Evolutionary conservation across 805 yeast species (phyloP), one percentile per base, ranked within the genome.

Genomic region (Hermanozyma aechmeae): DNA sequence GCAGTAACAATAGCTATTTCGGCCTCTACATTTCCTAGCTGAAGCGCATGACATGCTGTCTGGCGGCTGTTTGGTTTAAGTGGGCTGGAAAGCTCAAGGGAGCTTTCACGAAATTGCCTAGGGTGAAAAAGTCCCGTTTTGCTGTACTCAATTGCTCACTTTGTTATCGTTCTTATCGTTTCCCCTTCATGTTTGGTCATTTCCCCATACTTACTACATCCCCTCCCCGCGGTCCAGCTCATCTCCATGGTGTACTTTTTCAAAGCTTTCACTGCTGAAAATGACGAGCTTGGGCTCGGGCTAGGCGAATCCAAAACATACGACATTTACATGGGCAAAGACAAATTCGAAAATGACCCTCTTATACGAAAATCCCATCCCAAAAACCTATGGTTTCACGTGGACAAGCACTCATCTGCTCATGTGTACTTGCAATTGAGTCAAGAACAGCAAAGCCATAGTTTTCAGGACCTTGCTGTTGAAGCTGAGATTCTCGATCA

Each of bases 361-460:
- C 39, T 59, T 21, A 55, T 82, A 32, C 74, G 73, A 46, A 68
- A 72, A 41, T 82, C 87, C 1, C 67, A 70, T 36, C 75, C 73
- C 15, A 70, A 69, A 33, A 77, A 80, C 47, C 56, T 79, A 4
- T 82, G 93, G 89, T 82, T 83, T 45, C 93, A 81, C 50, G 85
- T 79, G 6, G 87, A 79, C 40, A 78, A 76, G 39, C 60, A 73
- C 27, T 76, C 85, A 4, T 76, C 85, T 25, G 92, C 87, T 0
- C 94, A 83, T 48, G 66, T 83, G 7, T 83, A 83, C 43, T 55
- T 80, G 16, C 68, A 83, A 32, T 51, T 77, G 13, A 56, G 64
- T 2, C 46, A 48, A 2, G 70, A 65, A 14, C 76, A 69, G 30
- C 57, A 59, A 14, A 54, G 70, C 49, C 69, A 62, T 4, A 56